phyloP scores from a whole-genome alignment of 805 yeast species.

The Candida vaughaniae region DNA sequence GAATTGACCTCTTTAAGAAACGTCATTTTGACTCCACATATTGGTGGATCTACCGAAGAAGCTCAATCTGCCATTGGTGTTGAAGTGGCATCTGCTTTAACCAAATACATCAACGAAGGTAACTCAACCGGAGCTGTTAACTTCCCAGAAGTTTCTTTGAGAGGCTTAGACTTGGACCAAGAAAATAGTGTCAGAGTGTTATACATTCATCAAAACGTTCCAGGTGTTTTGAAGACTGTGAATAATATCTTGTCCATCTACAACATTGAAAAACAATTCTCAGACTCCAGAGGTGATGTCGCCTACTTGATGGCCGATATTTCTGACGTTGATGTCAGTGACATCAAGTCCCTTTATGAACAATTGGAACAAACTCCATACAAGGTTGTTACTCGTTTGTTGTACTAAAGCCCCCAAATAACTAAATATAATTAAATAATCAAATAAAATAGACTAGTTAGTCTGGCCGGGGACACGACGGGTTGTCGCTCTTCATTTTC shows the following conservation, averaged over 20 bases:
- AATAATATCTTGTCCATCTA: constrained; percentile 92
- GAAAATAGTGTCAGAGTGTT: constrained; percentile 87
- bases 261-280: constrained; percentile 96
- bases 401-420: too few relatives aligned
- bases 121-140: constrained; percentile 91
- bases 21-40: constrained; percentile 92
- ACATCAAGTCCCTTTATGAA: constrained; percentile 80
- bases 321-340: constrained; percentile 75
- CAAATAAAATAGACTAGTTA: too few relatives aligned
- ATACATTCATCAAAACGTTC: constrained; percentile 96
- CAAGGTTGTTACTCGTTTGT: constrained; percentile 85
- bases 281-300: constrained; percentile 94
- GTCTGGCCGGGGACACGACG: too few relatives aligned
- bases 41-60: constrained; percentile 99
- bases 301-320: constrained; percentile 99
- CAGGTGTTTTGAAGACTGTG: constrained; percentile 97
- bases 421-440: too few relatives aligned
- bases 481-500: too few relatives aligned
- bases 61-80: constrained; percentile 97
- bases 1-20: constrained; percentile 82
- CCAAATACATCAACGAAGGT: constrained; percentile 95
- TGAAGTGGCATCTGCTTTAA: constrained; percentile 84
- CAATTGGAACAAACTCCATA: constrained; percentile 86
- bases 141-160: constrained; percentile 96
- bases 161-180: constrained; percentile 85